phyloP scores from a whole-genome alignment of 441 rosid genomes.

The Euphorbia schlechtendalii region DNA sequence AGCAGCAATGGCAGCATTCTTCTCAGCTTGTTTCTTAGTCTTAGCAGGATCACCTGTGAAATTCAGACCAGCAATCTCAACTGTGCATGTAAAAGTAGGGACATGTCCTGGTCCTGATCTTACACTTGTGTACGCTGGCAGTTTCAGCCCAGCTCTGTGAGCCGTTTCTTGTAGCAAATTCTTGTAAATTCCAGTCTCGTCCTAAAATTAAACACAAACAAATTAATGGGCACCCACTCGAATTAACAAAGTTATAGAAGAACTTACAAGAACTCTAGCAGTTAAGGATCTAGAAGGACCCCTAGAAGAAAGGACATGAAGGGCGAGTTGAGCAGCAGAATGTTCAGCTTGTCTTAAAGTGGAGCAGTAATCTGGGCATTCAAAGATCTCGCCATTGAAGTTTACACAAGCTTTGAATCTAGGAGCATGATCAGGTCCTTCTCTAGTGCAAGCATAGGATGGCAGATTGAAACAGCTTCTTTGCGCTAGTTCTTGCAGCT shows the following conservation, averaged over 20 bases:
- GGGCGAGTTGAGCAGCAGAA: slow-evolving; percentile 70
- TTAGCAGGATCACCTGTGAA: slow-evolving; percentile 65
- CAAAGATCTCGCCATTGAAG: slow-evolving; percentile 76
- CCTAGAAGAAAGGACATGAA: slow-evolving; percentile 44
- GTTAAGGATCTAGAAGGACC: slow-evolving; percentile 63
- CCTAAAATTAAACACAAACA: slow-evolving; percentile 32
- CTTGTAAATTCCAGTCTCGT: slow-evolving; percentile 82
- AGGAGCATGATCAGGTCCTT: slow-evolving; percentile 94
- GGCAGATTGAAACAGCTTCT: slow-evolving; percentile 87
- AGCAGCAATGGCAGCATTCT: slow-evolving; percentile 75
- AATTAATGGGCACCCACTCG: neutral
- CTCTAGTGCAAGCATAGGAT: slow-evolving; percentile 59
- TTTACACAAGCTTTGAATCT: slow-evolving; percentile 71
- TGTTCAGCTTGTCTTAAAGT: slow-evolving; percentile 81
- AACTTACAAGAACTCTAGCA: slow-evolving; percentile 65
- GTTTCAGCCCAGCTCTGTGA: slow-evolving; percentile 63
- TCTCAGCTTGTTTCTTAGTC: slow-evolving; percentile 82
- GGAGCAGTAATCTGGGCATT: slow-evolving; percentile 48
- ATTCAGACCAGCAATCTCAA: slow-evolving; percentile 69
- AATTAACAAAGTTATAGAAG: neutral
- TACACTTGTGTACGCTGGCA: slow-evolving; percentile 64
- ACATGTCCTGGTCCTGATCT: slow-evolving; percentile 79
- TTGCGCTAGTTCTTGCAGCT: slow-evolving; percentile 83
- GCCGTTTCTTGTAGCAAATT: slow-evolving; percentile 75
- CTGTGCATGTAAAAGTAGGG: slow-evolving; percentile 58